Evolutionary conservation across 2,329 filamentous ascomycete genomes (phyloP), one percentile per base, ranked within the genome.

Genomic region (Neophaeococcomyces aloes): DNA sequence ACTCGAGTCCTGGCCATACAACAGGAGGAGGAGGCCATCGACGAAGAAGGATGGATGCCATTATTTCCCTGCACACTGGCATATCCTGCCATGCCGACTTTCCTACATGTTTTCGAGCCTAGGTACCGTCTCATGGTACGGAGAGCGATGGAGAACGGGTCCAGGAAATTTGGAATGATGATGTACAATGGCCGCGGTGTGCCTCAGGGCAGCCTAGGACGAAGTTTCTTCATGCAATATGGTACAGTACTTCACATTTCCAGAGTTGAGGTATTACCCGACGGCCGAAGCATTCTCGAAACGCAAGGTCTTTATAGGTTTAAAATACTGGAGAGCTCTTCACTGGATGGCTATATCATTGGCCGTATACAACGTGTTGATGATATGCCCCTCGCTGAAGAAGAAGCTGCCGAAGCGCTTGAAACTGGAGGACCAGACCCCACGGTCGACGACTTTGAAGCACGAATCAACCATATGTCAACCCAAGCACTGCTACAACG

Each of bases 51-150:
- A 14, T 74, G 79, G 29, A 74, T 81, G 3, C 76, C 85, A 0
- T 67, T 94, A 0, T 94, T 94, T 53, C 75, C 93, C 25, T 91
- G 84, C 62, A 86, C 86, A 0, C 64, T 93, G 7, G 76, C 85
- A 0, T 89, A 91, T 53, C 88, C 88, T 1, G 70, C 73, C 1
- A 86, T 89, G 76, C 86, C 83, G 0, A 88, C 85, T 0, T 91
- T 91, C 53, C 67, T 94, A 2, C 84, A 93, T 55, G 76, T 95
- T n/a, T 94, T 94, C 57, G 88, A 94, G 60, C 84, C 85, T n/a
- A 75, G 84, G 5, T 94, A 94, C 59, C 78, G 86, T 6, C 70
- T 91, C n/a, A 91, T 94, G 86, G 81, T 94, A 29, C 75, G 82
- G 36, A 76, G 86, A 29, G 82, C 78, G 0, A 67, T 93, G 42